A percentile compares a stretch with the other conserved stretches of the same genome.
These are phyloP conservation scores for Teratosphaeria pseudoeucalypti DNA, from an alignment of 2,329 filamentous ascomycete species.

Conservation along the genomic window DNA sequence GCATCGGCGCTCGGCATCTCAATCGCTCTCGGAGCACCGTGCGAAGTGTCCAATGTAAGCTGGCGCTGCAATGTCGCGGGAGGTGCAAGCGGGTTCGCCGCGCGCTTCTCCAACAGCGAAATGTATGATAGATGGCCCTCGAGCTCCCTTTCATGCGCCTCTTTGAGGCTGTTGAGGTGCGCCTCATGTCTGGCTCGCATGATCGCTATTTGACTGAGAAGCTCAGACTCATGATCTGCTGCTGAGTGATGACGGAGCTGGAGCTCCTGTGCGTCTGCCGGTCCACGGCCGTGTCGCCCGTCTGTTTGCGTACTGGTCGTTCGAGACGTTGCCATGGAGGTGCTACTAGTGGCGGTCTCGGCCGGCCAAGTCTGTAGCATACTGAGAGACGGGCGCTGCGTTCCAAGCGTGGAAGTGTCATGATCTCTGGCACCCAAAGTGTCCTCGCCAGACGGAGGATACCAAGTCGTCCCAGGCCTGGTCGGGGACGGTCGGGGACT, in stretches of 20 bases:
- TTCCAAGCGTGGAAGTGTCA: not conserved
- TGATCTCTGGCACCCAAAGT: not conserved
- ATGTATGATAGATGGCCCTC: constrained; percentile 30
- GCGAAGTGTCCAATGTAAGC: constrained; percentile 12
- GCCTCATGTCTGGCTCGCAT: constrained; percentile 31
- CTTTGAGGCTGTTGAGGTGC: constrained; percentile 26
- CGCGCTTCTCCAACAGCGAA: constrained; percentile 24
- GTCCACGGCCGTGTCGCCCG: not conserved
- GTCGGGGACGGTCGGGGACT: constrained; percentile 1
- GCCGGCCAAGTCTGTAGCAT: constrained; percentile 1
- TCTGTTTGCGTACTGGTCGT: not conserved
- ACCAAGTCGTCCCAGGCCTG: not conserved
- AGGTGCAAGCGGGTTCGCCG: constrained; percentile 7
- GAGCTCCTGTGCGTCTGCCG: not conserved
- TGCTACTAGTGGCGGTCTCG: not conserved
- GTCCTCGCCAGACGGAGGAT: constrained; percentile 1
- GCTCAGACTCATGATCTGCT: constrained; percentile 1
- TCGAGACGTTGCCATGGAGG: not conserved
- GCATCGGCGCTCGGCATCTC: constrained; percentile 4
- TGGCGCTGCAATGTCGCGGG: not conserved
- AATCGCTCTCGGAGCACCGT: not conserved
- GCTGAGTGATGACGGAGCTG: not conserved
- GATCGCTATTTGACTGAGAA: constrained; percentile 23
- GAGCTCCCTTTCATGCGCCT: constrained; percentile 31
- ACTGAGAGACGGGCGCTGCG: constrained; percentile 2